These are phyloP conservation scores for Chlorella sp. DNA, from an alignment of 139 green algal genomes.

Conservation along the genomic window DNA sequence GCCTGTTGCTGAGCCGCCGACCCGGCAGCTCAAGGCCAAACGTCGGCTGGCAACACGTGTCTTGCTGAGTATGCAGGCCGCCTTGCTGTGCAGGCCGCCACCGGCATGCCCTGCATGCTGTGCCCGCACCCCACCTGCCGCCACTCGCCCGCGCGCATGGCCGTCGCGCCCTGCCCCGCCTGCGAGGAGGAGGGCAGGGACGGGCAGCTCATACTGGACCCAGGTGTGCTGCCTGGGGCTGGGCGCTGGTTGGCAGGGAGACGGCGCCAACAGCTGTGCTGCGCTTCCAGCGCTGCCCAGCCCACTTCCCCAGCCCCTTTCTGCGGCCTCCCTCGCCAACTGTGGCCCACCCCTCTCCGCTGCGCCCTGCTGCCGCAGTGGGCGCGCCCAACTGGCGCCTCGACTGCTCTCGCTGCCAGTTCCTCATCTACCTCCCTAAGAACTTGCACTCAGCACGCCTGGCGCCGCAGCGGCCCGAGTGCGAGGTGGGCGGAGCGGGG, in stretches of 20 bases:
- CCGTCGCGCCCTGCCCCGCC: slow-evolving; percentile 63
- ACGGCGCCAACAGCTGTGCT: too few species aligned
- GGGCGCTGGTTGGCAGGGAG: too few species aligned
- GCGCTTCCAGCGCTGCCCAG: too few species aligned
- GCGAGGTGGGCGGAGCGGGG: neutral
- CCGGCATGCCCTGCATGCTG: slow-evolving; percentile 81
- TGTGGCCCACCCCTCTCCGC: too few species aligned
- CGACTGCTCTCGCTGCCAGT: slow-evolving; percentile 84
- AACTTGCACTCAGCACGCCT: slow-evolving; percentile 70
- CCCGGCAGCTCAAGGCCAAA: too few species aligned
- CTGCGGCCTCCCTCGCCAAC: too few species aligned
- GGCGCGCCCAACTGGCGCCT: slow-evolving; percentile 76
- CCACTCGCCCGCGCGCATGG: slow-evolving; percentile 48
- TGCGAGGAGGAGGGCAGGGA: slow-evolving; percentile 48
- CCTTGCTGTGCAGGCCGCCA: slow-evolving; percentile 4
- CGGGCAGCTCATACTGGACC: too few species aligned
- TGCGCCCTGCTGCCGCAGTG: slow-evolving; percentile 80
- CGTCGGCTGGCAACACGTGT: too few species aligned
- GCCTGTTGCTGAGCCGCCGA: too few species aligned
- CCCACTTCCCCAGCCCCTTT: too few species aligned
- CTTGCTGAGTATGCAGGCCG: too few species aligned
- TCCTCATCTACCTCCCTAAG: slow-evolving; percentile 80
- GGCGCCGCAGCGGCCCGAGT: neutral
- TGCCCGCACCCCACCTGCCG: slow-evolving; percentile 80
- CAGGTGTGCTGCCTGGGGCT: too few species aligned